These are phyloP conservation scores for Leptodontidium sp. DNA, from an alignment of 2,329 filamentous ascomycete species.

Conservation along the genomic window DNA sequence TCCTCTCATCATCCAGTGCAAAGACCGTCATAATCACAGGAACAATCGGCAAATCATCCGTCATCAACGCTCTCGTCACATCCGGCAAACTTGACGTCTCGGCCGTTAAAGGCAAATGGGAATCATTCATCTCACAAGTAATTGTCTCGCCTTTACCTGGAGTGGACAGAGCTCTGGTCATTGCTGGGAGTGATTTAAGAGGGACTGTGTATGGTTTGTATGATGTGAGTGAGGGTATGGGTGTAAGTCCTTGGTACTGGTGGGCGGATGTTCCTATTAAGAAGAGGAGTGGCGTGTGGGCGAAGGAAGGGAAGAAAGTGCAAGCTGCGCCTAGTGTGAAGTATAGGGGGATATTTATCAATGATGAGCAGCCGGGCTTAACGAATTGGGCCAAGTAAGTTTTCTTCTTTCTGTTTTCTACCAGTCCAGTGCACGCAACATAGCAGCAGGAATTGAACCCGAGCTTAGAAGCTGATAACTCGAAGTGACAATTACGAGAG, in stretches of 20 bases:
- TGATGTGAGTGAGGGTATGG: conserved; percentile 76
- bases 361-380: conserved; percentile 66
- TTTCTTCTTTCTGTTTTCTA: background rate
- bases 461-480: conserved; percentile 5
- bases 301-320: conserved; percentile 52
- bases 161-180: conserved; percentile 66
- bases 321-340: conserved; percentile 62
- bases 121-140: conserved; percentile 69
- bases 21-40: conserved; percentile 71
- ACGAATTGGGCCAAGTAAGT: conserved; percentile 66
- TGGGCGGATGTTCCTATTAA: conserved; percentile 62
- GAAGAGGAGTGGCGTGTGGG: conserved; percentile 55
- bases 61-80: conserved; percentile 66
- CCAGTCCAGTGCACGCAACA: too few species aligned
- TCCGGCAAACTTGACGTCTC: conserved; percentile 65
- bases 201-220: conserved; percentile 76
- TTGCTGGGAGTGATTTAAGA: conserved; percentile 71
- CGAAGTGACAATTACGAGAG: conserved; percentile 54
- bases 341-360: conserved; percentile 67
- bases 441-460: background rate
- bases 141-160: conserved; percentile 65
- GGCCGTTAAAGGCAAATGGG: conserved; percentile 70
- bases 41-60: conserved; percentile 69
- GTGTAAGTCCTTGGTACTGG: conserved; percentile 71
- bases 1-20: conserved; percentile 43